Conservation (phyloP, 129 eudicot species). For the Gnaphalium uliginosum region DNA sequence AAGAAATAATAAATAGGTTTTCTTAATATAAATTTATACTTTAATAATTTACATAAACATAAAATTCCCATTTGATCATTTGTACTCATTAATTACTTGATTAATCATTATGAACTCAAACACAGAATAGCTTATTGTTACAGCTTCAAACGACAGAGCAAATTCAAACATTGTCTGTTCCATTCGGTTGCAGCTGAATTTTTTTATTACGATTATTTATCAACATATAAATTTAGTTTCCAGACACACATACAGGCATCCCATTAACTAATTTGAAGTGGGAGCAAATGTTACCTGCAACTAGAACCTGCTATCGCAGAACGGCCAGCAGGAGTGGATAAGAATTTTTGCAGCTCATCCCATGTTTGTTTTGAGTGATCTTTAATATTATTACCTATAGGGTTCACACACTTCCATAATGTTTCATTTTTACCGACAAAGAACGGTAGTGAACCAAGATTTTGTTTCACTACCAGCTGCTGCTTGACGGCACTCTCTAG, state of each 20-base stretch:
- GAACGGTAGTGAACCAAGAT: conserved; percentile 49
- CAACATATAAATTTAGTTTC: neutral
- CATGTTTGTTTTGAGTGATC: conserved; percentile 66
- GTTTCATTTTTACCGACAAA: conserved; percentile 73
- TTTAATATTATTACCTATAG: conserved; percentile 53
- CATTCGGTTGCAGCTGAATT: neutral
- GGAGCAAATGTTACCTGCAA: conserved; percentile 57
- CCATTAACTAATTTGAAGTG: neutral
- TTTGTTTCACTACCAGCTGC: conserved; percentile 66
- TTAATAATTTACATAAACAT: too few relatives aligned
- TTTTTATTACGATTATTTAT: neutral
- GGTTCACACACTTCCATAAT: conserved; percentile 82
- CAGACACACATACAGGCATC: neutral
- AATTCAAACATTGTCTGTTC: neutral
- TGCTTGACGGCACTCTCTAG: conserved; percentile 77
- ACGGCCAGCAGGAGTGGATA: conserved; percentile 69
- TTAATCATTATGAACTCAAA: neutral
- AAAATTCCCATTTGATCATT: neutral
- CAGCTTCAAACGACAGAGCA: neutral
- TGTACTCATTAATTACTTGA: neutral
- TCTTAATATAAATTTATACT: too few relatives aligned
- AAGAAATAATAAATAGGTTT: neutral
- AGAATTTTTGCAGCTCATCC: conserved; percentile 66
- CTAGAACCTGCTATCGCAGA: conserved; percentile 57
- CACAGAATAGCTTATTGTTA: neutral